Evolutionary conservation across 306 rosid species (phyloP).

Genomic region (Oemleria cerasiformis): DNA sequence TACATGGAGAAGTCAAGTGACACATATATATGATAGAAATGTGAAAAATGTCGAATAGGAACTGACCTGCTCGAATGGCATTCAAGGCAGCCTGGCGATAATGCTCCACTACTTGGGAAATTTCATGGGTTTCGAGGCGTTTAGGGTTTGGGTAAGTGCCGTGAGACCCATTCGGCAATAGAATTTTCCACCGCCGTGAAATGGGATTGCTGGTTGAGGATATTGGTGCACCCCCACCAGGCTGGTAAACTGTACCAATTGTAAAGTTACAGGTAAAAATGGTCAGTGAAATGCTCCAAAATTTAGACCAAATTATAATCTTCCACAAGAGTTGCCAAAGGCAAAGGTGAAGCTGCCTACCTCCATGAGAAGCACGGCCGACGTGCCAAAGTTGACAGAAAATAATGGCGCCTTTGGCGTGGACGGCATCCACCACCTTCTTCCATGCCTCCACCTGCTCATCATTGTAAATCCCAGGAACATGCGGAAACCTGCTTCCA

Average conservation of each 20-base stretch:
- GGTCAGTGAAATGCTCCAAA: not conserved
- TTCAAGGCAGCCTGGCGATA: constrained; percentile 62
- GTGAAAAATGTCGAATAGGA: not conserved
- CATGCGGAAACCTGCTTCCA: constrained; percentile 46
- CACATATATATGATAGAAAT: too few relatives aligned
- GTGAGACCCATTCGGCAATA: constrained; percentile 75
- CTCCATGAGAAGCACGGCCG: constrained; percentile 84
- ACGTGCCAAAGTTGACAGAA: constrained; percentile 97
- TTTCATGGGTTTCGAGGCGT: constrained; percentile 45
- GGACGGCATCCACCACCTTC: constrained; percentile 77
- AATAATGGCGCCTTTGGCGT: constrained; percentile 69
- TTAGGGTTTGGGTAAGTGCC: constrained; percentile 65
- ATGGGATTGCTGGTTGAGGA: constrained; percentile 69
- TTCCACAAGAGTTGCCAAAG: not conserved
- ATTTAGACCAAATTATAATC: not conserved
- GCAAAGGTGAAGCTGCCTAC: constrained; percentile 12
- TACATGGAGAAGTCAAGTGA: not conserved
- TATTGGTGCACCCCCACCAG: constrained; percentile 62
- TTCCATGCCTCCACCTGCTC: constrained; percentile 83
- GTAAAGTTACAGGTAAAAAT: not conserved
- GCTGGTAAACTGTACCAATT: constrained; percentile 62
- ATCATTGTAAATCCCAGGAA: constrained; percentile 53
- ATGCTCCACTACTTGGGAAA: constrained; percentile 62
- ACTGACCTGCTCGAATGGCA: constrained; percentile 73
- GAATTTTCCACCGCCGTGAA: constrained; percentile 67